Percentiles rank a stretch among this genome's conserved stretches.
phyloP scores from a whole-genome alignment of 2,329 filamentous ascomycete genomes.

The Diaporthe aspalathi region DNA sequence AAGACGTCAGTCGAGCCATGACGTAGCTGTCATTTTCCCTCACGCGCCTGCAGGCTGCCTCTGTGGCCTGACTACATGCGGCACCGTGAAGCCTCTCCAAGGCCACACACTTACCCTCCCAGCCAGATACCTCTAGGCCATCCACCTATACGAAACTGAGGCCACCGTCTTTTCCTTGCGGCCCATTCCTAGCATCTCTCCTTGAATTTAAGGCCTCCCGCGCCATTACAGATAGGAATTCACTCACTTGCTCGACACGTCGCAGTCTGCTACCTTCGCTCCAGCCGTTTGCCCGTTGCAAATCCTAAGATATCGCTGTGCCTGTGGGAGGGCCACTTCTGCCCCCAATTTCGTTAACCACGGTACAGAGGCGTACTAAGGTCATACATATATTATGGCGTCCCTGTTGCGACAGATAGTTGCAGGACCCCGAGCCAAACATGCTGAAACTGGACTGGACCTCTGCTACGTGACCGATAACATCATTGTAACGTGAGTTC shows the following conservation, averaged over 20 bases:
- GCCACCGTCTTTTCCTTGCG: too few relatives aligned
- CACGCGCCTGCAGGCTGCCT: slow-evolving; percentile 9
- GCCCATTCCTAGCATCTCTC: background rate
- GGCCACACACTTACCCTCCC: background rate
- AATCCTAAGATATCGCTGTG: background rate
- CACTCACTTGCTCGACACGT: background rate
- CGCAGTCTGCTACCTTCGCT: background rate
- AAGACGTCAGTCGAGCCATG: slow-evolving; percentile 24
- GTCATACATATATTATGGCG: slow-evolving; percentile 61
- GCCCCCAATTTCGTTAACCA: background rate
- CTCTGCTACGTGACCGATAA: slow-evolving; percentile 94
- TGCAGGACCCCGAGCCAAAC: slow-evolving; percentile 83
- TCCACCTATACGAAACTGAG: background rate
- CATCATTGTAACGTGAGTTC: slow-evolving; percentile 70
- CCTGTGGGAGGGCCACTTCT: background rate
- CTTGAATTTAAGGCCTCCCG: background rate
- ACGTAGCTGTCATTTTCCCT: slow-evolving; percentile 15
- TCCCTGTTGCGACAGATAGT: slow-evolving; percentile 91
- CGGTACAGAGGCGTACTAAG: background rate
- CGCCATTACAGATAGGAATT: background rate
- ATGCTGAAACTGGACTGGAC: slow-evolving; percentile 89
- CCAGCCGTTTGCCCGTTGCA: background rate
- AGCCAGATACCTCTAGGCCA: background rate
- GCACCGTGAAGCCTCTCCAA: background rate
- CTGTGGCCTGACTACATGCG: background rate